A percentile compares a stretch with the other conserved stretches of the same genome.
These are phyloP conservation scores for Dothistroma pini DNA, from an alignment of 2,329 filamentous ascomycete genomes.

Conservation along the genomic window DNA sequence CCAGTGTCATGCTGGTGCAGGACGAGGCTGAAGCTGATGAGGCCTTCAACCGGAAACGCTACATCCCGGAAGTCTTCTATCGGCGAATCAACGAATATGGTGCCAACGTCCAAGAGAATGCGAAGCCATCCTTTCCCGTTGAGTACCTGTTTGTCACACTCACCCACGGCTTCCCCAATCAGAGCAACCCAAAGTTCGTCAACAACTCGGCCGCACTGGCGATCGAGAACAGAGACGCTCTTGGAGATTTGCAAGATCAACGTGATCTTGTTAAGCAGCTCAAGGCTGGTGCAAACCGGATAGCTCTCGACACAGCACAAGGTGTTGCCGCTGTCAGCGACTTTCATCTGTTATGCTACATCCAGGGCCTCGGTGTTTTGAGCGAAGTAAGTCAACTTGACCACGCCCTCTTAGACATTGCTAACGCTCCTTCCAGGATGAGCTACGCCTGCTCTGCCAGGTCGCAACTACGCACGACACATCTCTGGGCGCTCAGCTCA, in stretches of 20 bases:
- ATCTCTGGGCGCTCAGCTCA: constrained; percentile 74
- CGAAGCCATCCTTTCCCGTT: constrained; percentile 92
- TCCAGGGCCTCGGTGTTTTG: constrained; percentile 75
- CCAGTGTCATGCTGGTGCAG: constrained; percentile 88
- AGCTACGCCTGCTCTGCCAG: constrained; percentile 79
- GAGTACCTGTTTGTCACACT: constrained; percentile 95
- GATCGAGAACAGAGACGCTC: constrained; percentile 83
- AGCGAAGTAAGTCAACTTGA: constrained; percentile 62
- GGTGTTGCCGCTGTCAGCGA: constrained; percentile 73
- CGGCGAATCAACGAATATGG: constrained; percentile 94
- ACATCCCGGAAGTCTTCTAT: constrained; percentile 98
- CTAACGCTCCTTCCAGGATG: constrained; percentile 60
- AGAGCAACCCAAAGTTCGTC: constrained; percentile 63
- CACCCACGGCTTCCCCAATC: constrained; percentile 83
- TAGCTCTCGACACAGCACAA: constrained; percentile 55
- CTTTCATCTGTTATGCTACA: constrained; percentile 89
- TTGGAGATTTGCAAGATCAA: constrained; percentile 82
- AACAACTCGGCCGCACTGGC: constrained; percentile 74
- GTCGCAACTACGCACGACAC: constrained; percentile 79
- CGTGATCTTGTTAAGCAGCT: constrained; percentile 64
- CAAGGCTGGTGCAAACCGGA: constrained; percentile 52
- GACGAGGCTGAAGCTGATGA: constrained; percentile 82
- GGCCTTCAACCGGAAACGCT: constrained; percentile 63
- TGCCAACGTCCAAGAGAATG: constrained; percentile 93
- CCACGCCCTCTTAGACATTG: not conserved